Conservation (phyloP, 768 basidiomycete species). For the Tulasnella sp. region DNA sequence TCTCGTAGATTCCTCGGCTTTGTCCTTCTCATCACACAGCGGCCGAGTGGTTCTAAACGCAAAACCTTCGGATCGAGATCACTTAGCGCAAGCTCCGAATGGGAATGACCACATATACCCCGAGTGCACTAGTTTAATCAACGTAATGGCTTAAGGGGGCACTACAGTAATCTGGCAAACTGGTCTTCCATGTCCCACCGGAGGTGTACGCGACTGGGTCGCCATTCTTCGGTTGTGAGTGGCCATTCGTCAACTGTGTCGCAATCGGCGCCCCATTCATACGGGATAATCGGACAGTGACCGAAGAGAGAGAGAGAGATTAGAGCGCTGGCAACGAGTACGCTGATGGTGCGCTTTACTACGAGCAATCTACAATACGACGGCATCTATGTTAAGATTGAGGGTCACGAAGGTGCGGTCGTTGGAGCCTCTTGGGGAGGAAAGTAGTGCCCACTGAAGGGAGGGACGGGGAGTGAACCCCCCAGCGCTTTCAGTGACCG, state of each 20-base stretch:
- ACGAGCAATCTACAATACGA: too few species aligned
- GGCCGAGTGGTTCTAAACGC: slow-evolving; percentile 29
- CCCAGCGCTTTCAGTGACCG: too few species aligned
- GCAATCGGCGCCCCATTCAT: slow-evolving; percentile 5
- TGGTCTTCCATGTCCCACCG: too few species aligned
- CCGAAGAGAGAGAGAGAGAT: slow-evolving; percentile 5
- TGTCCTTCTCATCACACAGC: too few species aligned
- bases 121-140: slow-evolving; percentile 14
- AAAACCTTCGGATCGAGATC: slow-evolving; percentile 21
- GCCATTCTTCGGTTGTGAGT: slow-evolving; percentile 8
- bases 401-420: neutral
- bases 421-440: too few species aligned
- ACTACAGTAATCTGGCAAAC: too few species aligned
- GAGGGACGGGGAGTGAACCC: too few species aligned
- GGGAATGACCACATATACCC: slow-evolving; percentile 14
- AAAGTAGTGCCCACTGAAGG: too few species aligned
- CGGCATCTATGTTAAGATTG: neutral
- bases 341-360: too few species aligned
- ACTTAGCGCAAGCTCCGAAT: slow-evolving; percentile 17
- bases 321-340: too few species aligned
- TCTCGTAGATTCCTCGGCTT: too few species aligned
- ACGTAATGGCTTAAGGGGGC: slow-evolving; percentile 10
- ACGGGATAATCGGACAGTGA: slow-evolving; percentile 11
- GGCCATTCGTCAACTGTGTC: slow-evolving; percentile 10
- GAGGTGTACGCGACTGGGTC: too few species aligned